Percentiles rank a stretch among this genome's conserved stretches.
Evolutionary conservation across 192 early-diverging fungal genomes (phyloP).

Genomic region (Coemansia sp.): DNA sequence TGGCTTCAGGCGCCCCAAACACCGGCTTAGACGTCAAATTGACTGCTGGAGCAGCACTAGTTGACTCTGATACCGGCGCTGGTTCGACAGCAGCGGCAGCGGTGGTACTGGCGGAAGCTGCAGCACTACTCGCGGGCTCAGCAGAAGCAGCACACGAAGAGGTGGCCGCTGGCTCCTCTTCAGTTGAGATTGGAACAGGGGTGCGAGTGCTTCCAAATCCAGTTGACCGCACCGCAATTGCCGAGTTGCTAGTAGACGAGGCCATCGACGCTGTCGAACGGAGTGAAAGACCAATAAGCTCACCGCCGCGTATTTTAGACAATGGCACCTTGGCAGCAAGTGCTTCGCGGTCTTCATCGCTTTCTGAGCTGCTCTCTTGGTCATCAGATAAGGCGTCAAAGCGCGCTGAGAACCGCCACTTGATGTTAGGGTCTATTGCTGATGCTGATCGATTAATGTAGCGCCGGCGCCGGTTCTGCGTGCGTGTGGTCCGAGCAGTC

Average conservation of each 20-base stretch:
- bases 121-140: not conserved
- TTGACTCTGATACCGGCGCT: not conserved
- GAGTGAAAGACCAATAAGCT: slow-evolving; percentile 46
- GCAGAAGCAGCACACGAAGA: not conserved
- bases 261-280: slow-evolving; percentile 18
- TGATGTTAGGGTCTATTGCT: slow-evolving; percentile 14
- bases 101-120: not conserved
- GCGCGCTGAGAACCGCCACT: slow-evolving; percentile 47
- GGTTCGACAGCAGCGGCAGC: slow-evolving; percentile 1
- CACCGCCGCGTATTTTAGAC: slow-evolving; percentile 45
- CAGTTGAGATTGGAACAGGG: slow-evolving; percentile 32
- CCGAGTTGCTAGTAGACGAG: slow-evolving; percentile 2
- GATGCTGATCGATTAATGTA: slow-evolving; percentile 15
- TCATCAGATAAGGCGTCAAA: slow-evolving; percentile 29
- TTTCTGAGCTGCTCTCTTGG: slow-evolving; percentile 20
- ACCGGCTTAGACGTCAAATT: not conserved
- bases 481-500: not conserved
- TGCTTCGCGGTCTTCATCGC: slow-evolving; percentile 48
- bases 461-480: slow-evolving; percentile 3
- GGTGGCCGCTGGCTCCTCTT: slow-evolving; percentile 10
- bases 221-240: slow-evolving; percentile 26
- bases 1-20: not conserved
- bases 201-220: slow-evolving; percentile 48
- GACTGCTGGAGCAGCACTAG: not conserved
- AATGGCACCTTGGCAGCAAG: slow-evolving; percentile 42